Conservation (phyloP, 345 rosid species). For the Ceriops tagal region DNA sequence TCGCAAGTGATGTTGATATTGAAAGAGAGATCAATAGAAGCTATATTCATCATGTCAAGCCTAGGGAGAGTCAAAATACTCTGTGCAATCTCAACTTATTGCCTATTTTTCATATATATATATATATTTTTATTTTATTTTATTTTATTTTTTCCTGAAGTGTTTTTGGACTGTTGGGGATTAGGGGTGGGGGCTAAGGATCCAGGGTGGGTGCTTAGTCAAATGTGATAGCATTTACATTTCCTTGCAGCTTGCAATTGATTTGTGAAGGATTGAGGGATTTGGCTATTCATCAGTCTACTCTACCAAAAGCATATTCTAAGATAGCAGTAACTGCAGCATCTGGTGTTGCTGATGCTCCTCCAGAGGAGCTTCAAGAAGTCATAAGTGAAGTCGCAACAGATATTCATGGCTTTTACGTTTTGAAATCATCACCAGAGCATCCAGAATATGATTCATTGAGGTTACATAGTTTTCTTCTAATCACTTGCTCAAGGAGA, state of each 20-base stretch:
- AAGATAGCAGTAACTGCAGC: slow-evolving; percentile 52
- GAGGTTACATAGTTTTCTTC: slow-evolving; percentile 40
- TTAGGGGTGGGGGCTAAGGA: no score
- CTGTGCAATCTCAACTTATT: no score
- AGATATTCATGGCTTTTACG: slow-evolving; percentile 45
- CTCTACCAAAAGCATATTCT: slow-evolving; percentile 65
- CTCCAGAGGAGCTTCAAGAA: slow-evolving; percentile 49
- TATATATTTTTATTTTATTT: no score
- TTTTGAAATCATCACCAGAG: slow-evolving; percentile 54
- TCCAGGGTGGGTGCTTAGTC: no score
- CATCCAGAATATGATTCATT: slow-evolving; percentile 56
- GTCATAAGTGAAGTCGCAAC: slow-evolving; percentile 56
- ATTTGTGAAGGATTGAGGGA: slow-evolving; percentile 63
- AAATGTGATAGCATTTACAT: slow-evolving; percentile 4
- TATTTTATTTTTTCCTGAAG: no score
- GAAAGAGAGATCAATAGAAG: no score
- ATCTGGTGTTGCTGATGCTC: slow-evolving; percentile 49
- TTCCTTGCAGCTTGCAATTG: slow-evolving; percentile 50
- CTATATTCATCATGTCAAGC: no score
- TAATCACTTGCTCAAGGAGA: neutral
- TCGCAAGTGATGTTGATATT: no score
- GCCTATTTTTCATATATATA: no score
- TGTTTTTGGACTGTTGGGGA: no score
- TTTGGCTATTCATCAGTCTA: slow-evolving; percentile 55
- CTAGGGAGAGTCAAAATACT: no score